Evolutionary conservation across 2,329 filamentous ascomycete species (phyloP).

Genomic region (Hypoxylon sp.): DNA sequence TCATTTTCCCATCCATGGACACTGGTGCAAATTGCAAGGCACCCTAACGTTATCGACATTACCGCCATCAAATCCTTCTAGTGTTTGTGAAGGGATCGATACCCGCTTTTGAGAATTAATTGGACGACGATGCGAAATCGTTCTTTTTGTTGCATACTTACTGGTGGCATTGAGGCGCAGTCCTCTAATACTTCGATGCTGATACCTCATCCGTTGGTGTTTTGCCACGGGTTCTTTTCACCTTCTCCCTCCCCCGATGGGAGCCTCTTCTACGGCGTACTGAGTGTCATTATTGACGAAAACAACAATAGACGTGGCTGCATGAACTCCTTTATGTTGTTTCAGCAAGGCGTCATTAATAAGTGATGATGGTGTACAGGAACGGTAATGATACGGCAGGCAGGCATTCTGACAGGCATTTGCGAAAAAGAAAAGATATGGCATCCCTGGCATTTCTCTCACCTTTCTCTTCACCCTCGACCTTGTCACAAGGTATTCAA

Average conservation of each 20-base stretch:
- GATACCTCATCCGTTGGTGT: slow-evolving; percentile 24
- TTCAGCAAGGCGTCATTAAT: slow-evolving; percentile 35
- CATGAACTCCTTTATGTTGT: slow-evolving; percentile 26
- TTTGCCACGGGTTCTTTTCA: slow-evolving; percentile 19
- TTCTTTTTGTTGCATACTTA: slow-evolving; percentile 22
- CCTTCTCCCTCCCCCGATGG: slow-evolving; percentile 16
- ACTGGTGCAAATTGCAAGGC: slow-evolving; percentile 2
- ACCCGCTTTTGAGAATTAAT: slow-evolving; percentile 4
- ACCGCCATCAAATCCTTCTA: not conserved
- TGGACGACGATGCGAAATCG: slow-evolving; percentile 8
- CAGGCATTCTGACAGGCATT: slow-evolving; percentile 39
- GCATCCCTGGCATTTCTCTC: slow-evolving; percentile 28
- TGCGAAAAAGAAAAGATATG: slow-evolving; percentile 27
- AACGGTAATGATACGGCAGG: slow-evolving; percentile 30
- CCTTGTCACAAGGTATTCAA: slow-evolving; percentile 30
- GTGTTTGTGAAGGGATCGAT: slow-evolving; percentile 1
- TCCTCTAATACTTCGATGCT: slow-evolving; percentile 20
- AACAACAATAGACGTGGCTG: slow-evolving; percentile 30
- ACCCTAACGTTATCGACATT: slow-evolving; percentile 1
- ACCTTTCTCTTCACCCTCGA: slow-evolving; percentile 19
- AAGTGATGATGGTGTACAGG: slow-evolving; percentile 23
- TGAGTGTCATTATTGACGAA: slow-evolving; percentile 22
- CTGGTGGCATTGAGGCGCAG: slow-evolving; percentile 15
- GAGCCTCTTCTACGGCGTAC: slow-evolving; percentile 29
- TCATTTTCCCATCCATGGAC: not conserved